Conservation (phyloP, 768 basidiomycete genomes). For the Macrolepiota dolichaula region DNA sequence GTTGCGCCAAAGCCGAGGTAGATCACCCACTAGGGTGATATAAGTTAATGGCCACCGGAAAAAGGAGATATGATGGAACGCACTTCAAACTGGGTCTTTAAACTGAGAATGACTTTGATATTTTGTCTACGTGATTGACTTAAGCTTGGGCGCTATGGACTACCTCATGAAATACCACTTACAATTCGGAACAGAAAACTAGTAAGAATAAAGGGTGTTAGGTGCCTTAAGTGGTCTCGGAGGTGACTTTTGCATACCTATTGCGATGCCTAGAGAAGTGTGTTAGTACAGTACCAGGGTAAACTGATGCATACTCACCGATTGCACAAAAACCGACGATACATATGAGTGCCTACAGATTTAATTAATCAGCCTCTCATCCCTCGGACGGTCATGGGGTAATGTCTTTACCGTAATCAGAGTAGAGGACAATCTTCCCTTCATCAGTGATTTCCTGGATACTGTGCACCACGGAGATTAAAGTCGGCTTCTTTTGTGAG, state of each 20-base stretch:
- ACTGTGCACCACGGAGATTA: not conserved
- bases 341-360: not conserved
- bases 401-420: not conserved
- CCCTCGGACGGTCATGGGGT: not conserved
- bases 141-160: not conserved
- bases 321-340: not conserved
- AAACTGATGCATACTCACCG: not conserved
- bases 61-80: not conserved
- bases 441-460: not conserved
- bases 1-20: constrained; percentile 31
- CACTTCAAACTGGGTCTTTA: not conserved
- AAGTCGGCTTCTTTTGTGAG: not conserved
- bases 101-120: not conserved
- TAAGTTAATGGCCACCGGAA: not conserved
- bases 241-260: not conserved
- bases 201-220: not conserved
- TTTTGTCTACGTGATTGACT: not conserved
- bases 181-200: constrained; percentile 5
- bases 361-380: not conserved
- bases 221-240: no score
- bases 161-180: not conserved
- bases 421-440: not conserved
- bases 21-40: constrained; percentile 23
- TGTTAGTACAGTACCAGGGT: not conserved
- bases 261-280: not conserved